Conservation (phyloP, 768 basidiomycete genomes). For the Macrocybe gigantea region DNA sequence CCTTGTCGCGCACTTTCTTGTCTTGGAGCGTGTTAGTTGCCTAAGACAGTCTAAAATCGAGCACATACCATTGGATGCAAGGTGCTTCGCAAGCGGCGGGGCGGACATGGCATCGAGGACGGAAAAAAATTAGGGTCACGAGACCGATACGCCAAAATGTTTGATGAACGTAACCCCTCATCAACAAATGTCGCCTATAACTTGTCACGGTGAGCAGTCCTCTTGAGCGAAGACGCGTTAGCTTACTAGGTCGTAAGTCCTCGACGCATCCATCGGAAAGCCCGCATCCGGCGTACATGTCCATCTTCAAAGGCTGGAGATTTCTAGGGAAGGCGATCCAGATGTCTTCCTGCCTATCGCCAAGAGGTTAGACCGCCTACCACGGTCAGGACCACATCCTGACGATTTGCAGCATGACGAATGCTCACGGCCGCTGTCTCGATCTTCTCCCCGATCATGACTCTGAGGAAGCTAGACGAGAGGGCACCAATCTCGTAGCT, state of each 20-base stretch:
- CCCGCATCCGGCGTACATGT: constrained; percentile 72
- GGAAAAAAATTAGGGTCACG: not conserved
- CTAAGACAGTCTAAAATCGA: not conserved
- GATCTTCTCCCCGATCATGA: constrained; percentile 58
- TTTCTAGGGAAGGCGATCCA: constrained; percentile 22
- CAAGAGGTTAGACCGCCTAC: constrained; percentile 43
- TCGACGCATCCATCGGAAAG: constrained; percentile 80
- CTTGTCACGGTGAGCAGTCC: constrained; percentile 72
- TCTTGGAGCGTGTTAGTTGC: constrained; percentile 42
- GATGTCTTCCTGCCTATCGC: constrained; percentile 51
- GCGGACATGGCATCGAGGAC: constrained; percentile 18
- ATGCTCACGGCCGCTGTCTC: constrained; percentile 78
- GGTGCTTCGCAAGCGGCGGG: constrained; percentile 81
- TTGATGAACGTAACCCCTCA: constrained; percentile 19
- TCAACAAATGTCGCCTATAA: constrained; percentile 69
- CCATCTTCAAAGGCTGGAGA: constrained; percentile 47
- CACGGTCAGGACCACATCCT: constrained; percentile 1
- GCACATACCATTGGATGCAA: constrained; percentile 81
- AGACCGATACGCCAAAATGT: not conserved
- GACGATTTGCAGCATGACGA: constrained; percentile 50
- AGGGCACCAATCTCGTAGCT: constrained; percentile 39
- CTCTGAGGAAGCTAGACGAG: constrained; percentile 35
- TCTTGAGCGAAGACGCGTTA: not conserved
- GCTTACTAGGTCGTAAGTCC: constrained; percentile 42
- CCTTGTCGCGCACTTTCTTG: constrained; percentile 89